Evolutionary conservation across 2,329 filamentous ascomycete species (phyloP).

Genomic region (Neofusicoccum umdonicola): DNA sequence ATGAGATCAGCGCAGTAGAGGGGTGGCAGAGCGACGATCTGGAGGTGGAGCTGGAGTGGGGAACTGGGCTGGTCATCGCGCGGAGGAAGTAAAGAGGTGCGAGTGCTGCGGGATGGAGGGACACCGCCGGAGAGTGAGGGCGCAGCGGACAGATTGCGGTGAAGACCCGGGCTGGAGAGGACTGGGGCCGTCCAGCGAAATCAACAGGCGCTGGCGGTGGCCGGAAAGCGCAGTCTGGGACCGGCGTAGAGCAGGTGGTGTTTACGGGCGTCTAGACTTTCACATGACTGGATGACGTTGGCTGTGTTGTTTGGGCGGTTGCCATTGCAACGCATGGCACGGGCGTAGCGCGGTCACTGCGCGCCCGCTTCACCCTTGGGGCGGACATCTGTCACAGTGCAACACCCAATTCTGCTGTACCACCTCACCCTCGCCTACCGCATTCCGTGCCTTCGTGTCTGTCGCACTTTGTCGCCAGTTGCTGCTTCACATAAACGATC

Average conservation of each 20-base stretch:
- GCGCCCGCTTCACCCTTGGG: background rate
- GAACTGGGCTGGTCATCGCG: conserved; percentile 59
- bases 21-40: conserved; percentile 37
- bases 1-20: conserved; percentile 55
- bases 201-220: background rate
- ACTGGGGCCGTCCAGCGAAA: background rate
- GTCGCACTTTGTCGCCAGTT: background rate
- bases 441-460: background rate
- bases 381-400: conserved; percentile 7
- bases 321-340: conserved; percentile 4
- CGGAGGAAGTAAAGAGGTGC: conserved; percentile 35
- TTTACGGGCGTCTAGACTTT: background rate
- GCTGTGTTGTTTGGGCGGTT: background rate
- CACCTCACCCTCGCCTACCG: background rate
- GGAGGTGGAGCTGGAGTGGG: conserved; percentile 57
- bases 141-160: background rate
- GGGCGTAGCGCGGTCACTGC: background rate
- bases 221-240: too few species aligned
- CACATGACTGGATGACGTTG: conserved; percentile 6
- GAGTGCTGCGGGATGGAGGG: background rate
- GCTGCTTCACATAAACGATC: background rate
- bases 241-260: too few species aligned
- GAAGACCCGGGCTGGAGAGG: background rate
- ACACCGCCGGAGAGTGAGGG: background rate
- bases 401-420: conserved; percentile 13